Evolutionary conservation across 2,329 filamentous ascomycete genomes (phyloP), one percentile per base, ranked within the genome.

Genomic region (Dothideomycetes sp.): DNA sequence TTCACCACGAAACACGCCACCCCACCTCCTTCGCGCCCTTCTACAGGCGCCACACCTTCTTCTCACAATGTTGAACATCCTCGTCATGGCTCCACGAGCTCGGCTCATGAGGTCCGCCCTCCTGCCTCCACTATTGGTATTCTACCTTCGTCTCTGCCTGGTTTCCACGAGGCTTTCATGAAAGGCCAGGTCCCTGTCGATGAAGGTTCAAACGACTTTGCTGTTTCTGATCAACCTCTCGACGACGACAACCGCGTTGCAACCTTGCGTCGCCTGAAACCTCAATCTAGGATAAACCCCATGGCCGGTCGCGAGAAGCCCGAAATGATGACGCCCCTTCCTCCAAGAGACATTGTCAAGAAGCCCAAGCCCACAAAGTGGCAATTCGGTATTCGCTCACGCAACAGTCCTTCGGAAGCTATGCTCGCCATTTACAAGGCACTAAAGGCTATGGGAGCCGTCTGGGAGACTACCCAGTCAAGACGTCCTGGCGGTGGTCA

Each of bases 301-400:
- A 30, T 41, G 4, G 39, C 27, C n/a, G 19, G 39, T 17, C 34
- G 34, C 8, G 56, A 51, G 49, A 71, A 69, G 34, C 75, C 68
- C 4, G 73, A 72, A 50, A 66, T 59, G 5, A 67, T 73, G 63
- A 72, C 73, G 3, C 62, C 64, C n/a, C 50, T 72, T 19, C 75
- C 78, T 2, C 50, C 57, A 14, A 55, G 46, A 43, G 43, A 37
- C 34, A 35, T 37, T 19, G 43, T 30, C 15, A 55, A 54, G 37
- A 87, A 84, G 59, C 64, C 71, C 4, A 87, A 84, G 54, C 83
- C 83, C 1, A 84, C 88, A 12, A 85, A 89, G 49, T 98, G 91
- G 91, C 91, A 98, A 58, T 98, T 98, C 57, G 91, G 91, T 41
- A 98, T 98, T 45, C 77, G 91, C 29, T 94, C 86, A 34, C 79